phyloP scores from a whole-genome alignment of 2,329 filamentous ascomycete species.

The Lizonia empirigonia region DNA sequence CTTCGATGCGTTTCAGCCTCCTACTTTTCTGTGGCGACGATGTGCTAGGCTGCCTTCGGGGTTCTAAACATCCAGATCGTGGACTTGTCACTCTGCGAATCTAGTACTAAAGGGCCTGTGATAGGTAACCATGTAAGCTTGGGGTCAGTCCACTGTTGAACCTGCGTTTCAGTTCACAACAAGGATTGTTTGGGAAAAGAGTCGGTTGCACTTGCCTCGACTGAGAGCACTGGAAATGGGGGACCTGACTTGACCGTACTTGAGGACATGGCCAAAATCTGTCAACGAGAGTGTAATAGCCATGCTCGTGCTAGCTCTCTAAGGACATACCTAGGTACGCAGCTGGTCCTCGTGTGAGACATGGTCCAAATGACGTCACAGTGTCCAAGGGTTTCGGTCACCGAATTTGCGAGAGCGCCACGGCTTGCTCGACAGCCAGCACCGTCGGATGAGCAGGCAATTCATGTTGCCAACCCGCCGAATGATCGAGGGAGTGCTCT shows the following conservation, averaged over 20 bases:
- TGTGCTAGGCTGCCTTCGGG: background rate
- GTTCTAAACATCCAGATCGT: background rate
- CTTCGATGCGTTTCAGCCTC: background rate
- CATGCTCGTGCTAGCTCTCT: background rate
- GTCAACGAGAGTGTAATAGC: background rate
- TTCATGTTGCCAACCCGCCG: background rate
- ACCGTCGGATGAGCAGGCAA: background rate
- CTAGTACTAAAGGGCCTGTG: background rate
- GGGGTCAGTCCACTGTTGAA: background rate
- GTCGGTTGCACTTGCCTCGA: background rate
- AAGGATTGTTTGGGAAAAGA: background rate
- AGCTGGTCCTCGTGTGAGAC: background rate
- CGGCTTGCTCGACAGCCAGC: background rate
- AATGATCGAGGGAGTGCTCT: background rate
- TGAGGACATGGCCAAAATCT: background rate
- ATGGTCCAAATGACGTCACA: background rate
- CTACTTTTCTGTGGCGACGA: background rate
- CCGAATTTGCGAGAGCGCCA: slow-evolving; percentile 2
- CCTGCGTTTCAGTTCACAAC: background rate
- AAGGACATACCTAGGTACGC: background rate
- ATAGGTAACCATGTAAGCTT: background rate
- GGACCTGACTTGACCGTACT: background rate
- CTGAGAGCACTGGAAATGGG: background rate
- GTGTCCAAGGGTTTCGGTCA: slow-evolving; percentile 1
- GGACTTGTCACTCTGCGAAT: background rate